Evolutionary conservation across 2,329 filamentous ascomycete genomes (phyloP).

Genomic region (Aspergillus chevalieri): DNA sequence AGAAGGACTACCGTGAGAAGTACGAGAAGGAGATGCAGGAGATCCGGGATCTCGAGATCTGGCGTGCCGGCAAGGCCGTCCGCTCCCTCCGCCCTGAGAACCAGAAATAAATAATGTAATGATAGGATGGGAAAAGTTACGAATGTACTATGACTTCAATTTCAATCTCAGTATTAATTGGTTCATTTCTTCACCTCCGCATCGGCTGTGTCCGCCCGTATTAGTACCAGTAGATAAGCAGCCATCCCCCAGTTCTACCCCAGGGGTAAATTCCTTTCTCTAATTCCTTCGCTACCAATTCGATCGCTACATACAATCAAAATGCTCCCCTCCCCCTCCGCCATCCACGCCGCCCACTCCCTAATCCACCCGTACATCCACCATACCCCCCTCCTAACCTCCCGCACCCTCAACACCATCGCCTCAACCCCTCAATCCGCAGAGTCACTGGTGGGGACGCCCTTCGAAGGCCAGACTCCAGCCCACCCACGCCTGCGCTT

Average conservation of each 20-base stretch:
- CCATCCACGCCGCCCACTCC: slow-evolving; percentile 64
- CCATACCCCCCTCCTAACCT: slow-evolving; percentile 76
- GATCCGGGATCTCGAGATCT: slow-evolving; percentile 97
- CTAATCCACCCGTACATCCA: slow-evolving; percentile 73
- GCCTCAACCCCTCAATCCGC: slow-evolving; percentile 64
- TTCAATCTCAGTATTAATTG: background rate
- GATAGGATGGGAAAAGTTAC: slow-evolving; percentile 28
- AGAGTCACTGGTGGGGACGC: slow-evolving; percentile 50
- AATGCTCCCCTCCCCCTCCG: slow-evolving; percentile 61
- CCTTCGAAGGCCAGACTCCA: slow-evolving; percentile 52
- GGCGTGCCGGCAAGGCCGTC: slow-evolving; percentile 96
- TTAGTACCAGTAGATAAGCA: too few relatives aligned
- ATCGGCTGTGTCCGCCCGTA: too few relatives aligned
- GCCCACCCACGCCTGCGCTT: slow-evolving; percentile 63
- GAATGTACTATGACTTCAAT: slow-evolving; percentile 27
- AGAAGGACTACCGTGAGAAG: slow-evolving; percentile 91
- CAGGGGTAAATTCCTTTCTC: background rate
- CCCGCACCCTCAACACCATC: slow-evolving; percentile 64
- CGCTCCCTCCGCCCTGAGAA: slow-evolving; percentile 82
- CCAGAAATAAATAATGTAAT: slow-evolving; percentile 57
- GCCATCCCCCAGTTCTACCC: background rate
- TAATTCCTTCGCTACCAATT: background rate
- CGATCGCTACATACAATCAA: slow-evolving; percentile 1
- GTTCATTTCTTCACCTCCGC: too few relatives aligned
- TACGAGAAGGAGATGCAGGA: slow-evolving; percentile 98